Evolutionary conservation across 495 filamentous ascomycete genomes (phyloP).

Genomic region (Daldinia concentrica): DNA sequence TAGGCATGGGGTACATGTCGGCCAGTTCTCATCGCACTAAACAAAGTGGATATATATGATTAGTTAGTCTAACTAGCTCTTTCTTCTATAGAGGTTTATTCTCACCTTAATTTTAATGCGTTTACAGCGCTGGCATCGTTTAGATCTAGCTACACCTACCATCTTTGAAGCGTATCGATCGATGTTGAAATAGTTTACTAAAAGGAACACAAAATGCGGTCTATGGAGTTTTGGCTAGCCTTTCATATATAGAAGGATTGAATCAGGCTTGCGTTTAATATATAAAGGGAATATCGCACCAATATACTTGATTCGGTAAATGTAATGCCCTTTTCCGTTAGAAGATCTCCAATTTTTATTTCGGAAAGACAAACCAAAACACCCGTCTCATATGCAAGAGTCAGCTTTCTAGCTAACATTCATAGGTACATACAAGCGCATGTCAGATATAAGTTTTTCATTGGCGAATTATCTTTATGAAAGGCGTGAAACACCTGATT

Average conservation of each 20-base stretch:
- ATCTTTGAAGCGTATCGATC: slow-evolving; percentile 13
- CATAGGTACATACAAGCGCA: neutral
- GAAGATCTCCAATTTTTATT: neutral
- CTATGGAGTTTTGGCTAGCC: neutral
- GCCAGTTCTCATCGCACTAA: slow-evolving; percentile 39
- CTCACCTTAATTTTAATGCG: slow-evolving; percentile 35
- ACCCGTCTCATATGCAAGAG: neutral
- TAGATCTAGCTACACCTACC: slow-evolving; percentile 34
- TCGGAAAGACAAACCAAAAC: neutral
- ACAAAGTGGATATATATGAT: neutral
- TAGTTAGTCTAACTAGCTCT: neutral
- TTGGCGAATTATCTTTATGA: neutral
- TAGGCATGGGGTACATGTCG: slow-evolving; percentile 31
- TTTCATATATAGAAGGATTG: slow-evolving; percentile 13
- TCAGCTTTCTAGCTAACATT: neutral
- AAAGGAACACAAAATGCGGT: slow-evolving; percentile 18
- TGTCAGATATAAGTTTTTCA: neutral
- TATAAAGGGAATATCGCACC: slow-evolving; percentile 2
- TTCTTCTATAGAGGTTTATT: neutral
- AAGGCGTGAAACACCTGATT: neutral
- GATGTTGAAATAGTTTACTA: slow-evolving; percentile 13
- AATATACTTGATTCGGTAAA: slow-evolving; percentile 14
- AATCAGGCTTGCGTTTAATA: neutral
- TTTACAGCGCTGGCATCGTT: slow-evolving; percentile 33
- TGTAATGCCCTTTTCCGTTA: neutral